Conservation (phyloP, 2,329 filamentous ascomycete species). For the Cylindrodendrum hubeiense region DNA sequence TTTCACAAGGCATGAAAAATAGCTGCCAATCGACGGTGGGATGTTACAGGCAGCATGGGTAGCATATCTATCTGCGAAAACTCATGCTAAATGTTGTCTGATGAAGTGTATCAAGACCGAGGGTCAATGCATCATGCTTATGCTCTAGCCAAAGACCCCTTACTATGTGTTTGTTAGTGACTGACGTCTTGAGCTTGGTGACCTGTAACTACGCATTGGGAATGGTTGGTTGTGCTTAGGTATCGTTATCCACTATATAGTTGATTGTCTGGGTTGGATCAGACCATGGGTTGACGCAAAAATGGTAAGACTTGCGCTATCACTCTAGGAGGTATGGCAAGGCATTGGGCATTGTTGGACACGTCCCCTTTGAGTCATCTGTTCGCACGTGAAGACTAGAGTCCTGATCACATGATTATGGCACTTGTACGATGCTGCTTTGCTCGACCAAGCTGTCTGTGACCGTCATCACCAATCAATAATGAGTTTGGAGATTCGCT, state of each 20-base stretch:
- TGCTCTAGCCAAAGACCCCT: background rate
- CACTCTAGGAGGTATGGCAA: background rate
- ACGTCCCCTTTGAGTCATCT: background rate
- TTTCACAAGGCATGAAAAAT: background rate
- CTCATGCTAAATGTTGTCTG: background rate
- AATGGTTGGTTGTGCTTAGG: background rate
- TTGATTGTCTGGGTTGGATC: background rate
- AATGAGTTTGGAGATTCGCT: background rate
- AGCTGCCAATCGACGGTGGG: background rate
- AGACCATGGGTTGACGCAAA: background rate
- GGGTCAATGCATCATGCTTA: constrained; percentile 11
- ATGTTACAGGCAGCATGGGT: constrained; percentile 3
- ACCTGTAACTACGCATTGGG: background rate
- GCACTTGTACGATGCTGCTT: background rate
- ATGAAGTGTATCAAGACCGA: background rate
- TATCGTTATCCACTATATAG: background rate
- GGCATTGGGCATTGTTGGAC: background rate
- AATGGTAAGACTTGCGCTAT: background rate
- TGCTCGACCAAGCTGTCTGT: background rate
- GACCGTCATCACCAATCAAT: background rate
- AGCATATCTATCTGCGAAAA: background rate
- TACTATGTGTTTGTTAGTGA: background rate
- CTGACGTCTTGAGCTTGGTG: background rate
- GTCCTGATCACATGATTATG: background rate
- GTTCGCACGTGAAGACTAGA: background rate